Conservation (phyloP, 2,329 filamentous ascomycete genomes). For the Phaeosphaeriaceae sp. region DNA sequence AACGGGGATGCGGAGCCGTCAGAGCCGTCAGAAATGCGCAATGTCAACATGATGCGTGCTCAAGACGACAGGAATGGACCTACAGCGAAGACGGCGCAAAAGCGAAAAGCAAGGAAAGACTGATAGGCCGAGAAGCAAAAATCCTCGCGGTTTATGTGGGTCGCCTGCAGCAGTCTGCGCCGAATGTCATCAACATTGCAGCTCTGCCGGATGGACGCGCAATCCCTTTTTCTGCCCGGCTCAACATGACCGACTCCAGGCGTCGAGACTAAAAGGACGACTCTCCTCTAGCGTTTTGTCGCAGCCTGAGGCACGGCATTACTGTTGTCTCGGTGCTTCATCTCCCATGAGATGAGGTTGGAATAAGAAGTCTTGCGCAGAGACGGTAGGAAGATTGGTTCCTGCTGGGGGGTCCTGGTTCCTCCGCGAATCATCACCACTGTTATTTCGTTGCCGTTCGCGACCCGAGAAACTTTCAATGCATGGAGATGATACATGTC, state of each 20-base stretch:
- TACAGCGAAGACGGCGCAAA: slow-evolving; percentile 1
- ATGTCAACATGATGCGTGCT: not conserved
- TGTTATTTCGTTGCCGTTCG: slow-evolving; percentile 8
- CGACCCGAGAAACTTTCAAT: slow-evolving; percentile 6
- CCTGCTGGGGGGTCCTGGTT: slow-evolving; percentile 17
- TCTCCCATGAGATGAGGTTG: slow-evolving; percentile 28
- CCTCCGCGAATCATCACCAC: slow-evolving; percentile 20
- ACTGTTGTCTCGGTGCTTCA: slow-evolving; percentile 22
- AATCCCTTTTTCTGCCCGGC: slow-evolving; percentile 7
- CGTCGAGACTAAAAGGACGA: slow-evolving; percentile 5
- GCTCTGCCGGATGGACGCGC: slow-evolving; percentile 13
- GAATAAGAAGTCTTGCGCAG: slow-evolving; percentile 23
- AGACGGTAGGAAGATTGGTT: slow-evolving; percentile 28
- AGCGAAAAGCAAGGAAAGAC: not conserved
- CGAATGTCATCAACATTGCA: slow-evolving; percentile 4
- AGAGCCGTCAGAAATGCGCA: not conserved
- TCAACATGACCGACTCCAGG: slow-evolving; percentile 15
- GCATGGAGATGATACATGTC: slow-evolving; percentile 28
- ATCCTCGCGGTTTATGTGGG: slow-evolving; percentile 3
- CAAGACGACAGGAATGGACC: not conserved
- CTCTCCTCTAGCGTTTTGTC: not conserved
- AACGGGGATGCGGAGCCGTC: not conserved
- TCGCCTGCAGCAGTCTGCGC: slow-evolving; percentile 2
- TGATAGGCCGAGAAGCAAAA: slow-evolving; percentile 3
- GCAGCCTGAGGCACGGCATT: slow-evolving; percentile 22